These are phyloP conservation scores for Mixia osmundae DNA, from an alignment of 1,284 basidiomycete species.

Conservation along the genomic window DNA sequence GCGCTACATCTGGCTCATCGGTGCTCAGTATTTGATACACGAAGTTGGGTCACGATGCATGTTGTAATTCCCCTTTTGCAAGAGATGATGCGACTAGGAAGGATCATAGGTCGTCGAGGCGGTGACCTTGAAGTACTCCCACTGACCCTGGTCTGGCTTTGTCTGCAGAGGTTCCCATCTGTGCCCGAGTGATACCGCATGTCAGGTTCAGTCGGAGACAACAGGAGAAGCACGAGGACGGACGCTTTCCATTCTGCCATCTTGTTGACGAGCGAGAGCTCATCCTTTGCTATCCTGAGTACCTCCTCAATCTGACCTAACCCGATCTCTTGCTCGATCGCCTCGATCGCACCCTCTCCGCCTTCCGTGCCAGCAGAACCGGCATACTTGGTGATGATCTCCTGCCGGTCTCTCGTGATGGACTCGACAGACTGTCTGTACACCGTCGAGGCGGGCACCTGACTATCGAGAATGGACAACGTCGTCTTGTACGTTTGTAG, in stretches of 20 bases:
- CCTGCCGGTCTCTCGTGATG: conserved; percentile 58
- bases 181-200: not conserved
- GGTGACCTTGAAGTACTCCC: conserved; percentile 47
- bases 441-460: conserved; percentile 53
- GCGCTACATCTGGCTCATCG: too few species aligned
- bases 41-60: too few species aligned
- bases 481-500: conserved; percentile 53
- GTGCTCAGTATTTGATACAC: too few species aligned
- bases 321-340: conserved; percentile 45
- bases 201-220: not conserved
- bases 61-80: too few species aligned
- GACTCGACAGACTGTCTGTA: conserved; percentile 80
- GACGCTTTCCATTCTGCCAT: conserved; percentile 93
- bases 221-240: conserved; percentile 24
- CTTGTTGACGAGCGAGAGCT: conserved; percentile 50
- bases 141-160: conserved; percentile 55
- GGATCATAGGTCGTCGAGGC: too few species aligned
- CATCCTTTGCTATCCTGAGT: conserved; percentile 58
- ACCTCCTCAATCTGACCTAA: conserved; percentile 65
- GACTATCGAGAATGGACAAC: conserved; percentile 36
- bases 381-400: conserved; percentile 34
- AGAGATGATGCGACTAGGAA: too few species aligned
- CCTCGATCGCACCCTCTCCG: conserved; percentile 30
- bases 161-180: conserved; percentile 75
- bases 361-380: conserved; percentile 27